Percentiles rank a stretch among this genome's conserved stretches.
These are phyloP conservation scores for Penicillium sp. DNA, from an alignment of 2,329 filamentous ascomycete genomes.

Conservation along the genomic window DNA sequence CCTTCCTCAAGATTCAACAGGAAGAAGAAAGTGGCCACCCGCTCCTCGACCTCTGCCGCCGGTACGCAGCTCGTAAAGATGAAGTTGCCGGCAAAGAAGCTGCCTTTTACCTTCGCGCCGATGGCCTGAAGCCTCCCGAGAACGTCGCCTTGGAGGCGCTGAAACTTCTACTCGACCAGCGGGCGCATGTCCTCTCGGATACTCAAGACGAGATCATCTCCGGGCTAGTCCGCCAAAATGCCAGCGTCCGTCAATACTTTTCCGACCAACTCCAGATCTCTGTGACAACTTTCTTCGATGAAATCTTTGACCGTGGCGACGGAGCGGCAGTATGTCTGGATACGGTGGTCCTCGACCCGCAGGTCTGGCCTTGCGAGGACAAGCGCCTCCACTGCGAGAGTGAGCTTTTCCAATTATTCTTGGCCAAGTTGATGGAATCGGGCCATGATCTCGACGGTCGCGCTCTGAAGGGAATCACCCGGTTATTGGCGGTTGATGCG, in stretches of 20 bases:
- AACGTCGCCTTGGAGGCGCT: constrained; percentile 40
- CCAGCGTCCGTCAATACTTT: constrained; percentile 39
- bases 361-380: constrained; percentile 41
- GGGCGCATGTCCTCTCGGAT: constrained; percentile 31
- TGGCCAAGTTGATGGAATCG: constrained; percentile 85
- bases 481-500: constrained; percentile 52
- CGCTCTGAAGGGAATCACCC: constrained; percentile 55
- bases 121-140: constrained; percentile 40
- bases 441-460: constrained; percentile 66
- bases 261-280: constrained; percentile 39
- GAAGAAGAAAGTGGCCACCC: constrained; percentile 40
- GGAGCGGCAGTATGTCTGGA: constrained; percentile 43
- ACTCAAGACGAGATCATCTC: constrained; percentile 44
- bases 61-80: constrained; percentile 38
- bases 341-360: constrained; percentile 41
- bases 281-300: constrained; percentile 44
- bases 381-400: constrained; percentile 41
- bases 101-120: constrained; percentile 37
- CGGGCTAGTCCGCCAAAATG: constrained; percentile 40
- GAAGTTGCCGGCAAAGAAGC: constrained; percentile 42
- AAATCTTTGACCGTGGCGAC: constrained; percentile 45
- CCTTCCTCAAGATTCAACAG: constrained; percentile 41
- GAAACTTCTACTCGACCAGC: constrained; percentile 38
- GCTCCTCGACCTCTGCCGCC: constrained; percentile 40
- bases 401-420: constrained; percentile 57